phyloP scores from a whole-genome alignment of 108 stramenopile species.

The Pseudonitzschia multiseries region DNA sequence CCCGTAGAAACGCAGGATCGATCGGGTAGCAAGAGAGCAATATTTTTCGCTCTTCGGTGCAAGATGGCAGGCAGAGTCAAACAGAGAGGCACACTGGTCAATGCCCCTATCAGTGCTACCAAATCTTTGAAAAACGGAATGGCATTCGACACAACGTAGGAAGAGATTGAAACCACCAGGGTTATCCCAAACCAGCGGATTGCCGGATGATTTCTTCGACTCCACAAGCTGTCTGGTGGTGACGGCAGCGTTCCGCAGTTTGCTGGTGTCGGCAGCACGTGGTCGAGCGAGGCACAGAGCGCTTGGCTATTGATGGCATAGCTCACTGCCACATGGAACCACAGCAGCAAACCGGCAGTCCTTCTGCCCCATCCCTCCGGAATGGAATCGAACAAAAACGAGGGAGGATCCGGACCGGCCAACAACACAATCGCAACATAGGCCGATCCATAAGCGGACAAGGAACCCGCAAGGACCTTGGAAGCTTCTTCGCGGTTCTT shows the following conservation, averaged over 20 bases:
- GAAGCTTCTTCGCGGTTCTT: conserved; percentile 47
- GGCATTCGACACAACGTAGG: conserved; percentile 61
- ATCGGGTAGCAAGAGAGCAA: conserved; percentile 28
- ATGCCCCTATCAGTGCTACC: conserved; percentile 72
- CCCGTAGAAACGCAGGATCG: conserved; percentile 10
- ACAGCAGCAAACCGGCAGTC: conserved; percentile 55
- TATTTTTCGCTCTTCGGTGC: conserved; percentile 39
- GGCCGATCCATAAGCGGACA: conserved; percentile 40
- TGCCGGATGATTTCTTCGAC: neutral
- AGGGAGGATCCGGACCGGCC: conserved; percentile 64
- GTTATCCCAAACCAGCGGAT: conserved; percentile 51
- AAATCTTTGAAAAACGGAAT: conserved; percentile 79
- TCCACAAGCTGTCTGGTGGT: neutral
- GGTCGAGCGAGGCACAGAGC: conserved; percentile 58
- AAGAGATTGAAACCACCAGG: conserved; percentile 36
- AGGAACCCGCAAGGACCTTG: conserved; percentile 34
- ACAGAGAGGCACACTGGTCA: conserved; percentile 65
- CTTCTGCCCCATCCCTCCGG: conserved; percentile 42
- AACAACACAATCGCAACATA: conserved; percentile 50
- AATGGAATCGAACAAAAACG: conserved; percentile 69
- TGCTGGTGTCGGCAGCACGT: conserved; percentile 2
- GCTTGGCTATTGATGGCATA: conserved; percentile 75
- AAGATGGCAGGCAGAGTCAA: conserved; percentile 68
- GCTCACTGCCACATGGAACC: conserved; percentile 70
- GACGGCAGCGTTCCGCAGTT: neutral